Evolutionary conservation across 129 eudicot species (phyloP).

Genomic region (Lactuca saligna): DNA sequence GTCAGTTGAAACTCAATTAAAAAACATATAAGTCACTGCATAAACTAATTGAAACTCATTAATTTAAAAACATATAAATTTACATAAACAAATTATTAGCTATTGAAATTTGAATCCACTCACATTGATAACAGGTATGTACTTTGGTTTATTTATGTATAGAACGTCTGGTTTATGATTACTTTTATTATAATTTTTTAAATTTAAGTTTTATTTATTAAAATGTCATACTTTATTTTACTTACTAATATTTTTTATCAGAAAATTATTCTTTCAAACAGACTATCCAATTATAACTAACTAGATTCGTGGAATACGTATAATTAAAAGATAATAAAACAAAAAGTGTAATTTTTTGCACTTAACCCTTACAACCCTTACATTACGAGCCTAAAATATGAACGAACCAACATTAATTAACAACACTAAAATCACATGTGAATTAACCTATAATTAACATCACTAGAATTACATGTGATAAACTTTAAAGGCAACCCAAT

Average conservation of each 20-base stretch:
- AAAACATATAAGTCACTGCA: not conserved
- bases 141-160: too few relatives aligned
- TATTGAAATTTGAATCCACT: too few relatives aligned
- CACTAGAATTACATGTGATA: not conserved
- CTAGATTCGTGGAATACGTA: too few relatives aligned
- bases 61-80: not conserved
- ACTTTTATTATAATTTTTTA: too few relatives aligned
- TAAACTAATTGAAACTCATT: not conserved
- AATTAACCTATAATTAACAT: not conserved
- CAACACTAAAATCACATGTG: constrained; percentile 5
- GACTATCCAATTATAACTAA: not conserved
- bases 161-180: too few relatives aligned
- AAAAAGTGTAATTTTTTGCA: not conserved
- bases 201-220: too few relatives aligned
- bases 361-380: not conserved
- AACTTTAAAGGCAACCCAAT: not conserved
- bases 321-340: too few relatives aligned
- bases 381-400: not conserved
- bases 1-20: not conserved
- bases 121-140: too few relatives aligned
- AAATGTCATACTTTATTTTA: too few relatives aligned
- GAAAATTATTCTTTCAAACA: not conserved
- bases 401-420: not conserved
- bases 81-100: not conserved
- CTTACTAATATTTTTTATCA: too few relatives aligned